Base-by-base conservation (phyloP, 495 filamentous ascomycete species). In the Podospora conica region DNA sequence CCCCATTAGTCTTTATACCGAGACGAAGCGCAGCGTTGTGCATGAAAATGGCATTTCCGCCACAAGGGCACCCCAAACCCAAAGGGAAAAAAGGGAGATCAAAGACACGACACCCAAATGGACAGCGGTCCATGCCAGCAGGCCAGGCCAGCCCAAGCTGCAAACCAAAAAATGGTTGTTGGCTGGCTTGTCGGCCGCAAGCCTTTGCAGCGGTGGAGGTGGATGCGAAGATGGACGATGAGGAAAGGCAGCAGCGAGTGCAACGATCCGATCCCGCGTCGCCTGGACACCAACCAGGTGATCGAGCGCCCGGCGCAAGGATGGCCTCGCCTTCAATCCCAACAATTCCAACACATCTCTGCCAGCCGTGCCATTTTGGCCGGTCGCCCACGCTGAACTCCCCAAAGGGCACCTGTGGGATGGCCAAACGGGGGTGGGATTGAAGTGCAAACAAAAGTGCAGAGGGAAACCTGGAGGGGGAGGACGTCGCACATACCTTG, bases 1-100 rank as follows among this genome's bases (percentile, higher is more conserved):
- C 67, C 68, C 58, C 57, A 56, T 59, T 65, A 65, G 57, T 54
- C 33, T 68, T 59, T 71, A 69, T 61, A 60, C 29, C 55, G 65
- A 70, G 68, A 66, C 65, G 63, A 68, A 61, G 40, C 40, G 40
- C 40, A n/a, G 40, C 40, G 40, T 11, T 48, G 22, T 65, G 62
- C 62, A 65, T 62, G 58, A 33, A 63, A 68, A 55, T 15, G 40
- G 63, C 63, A 48, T 53, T 28, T 64, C 10, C 25, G 8, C 55
- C 25, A 65, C 40, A 63, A 67, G 60, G 55, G 53, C 59, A 28
- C 62, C 62, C 40, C 21, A 18, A 61, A 22, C 53, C 60, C 21
- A 56, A 57, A 58, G 60, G 15, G 48, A 8, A 18, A 58, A 23
- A 66, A 55, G 33, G 15, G 40, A 48, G 40, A 48, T n/a, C 40